Base-by-base conservation (phyloP, 805 yeast genomes). In the Maudiozyma barnettii region DNA sequence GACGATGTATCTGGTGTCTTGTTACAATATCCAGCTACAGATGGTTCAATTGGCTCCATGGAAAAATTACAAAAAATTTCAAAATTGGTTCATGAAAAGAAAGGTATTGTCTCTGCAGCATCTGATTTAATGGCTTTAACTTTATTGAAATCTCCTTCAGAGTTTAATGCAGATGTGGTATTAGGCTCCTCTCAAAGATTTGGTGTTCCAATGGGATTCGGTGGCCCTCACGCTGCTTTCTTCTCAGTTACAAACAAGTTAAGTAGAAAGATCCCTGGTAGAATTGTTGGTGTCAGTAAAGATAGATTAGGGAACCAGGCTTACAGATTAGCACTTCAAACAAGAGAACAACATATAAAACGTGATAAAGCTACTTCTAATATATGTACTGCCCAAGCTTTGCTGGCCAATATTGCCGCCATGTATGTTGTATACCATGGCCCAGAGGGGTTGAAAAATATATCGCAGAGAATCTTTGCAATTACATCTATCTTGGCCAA, bases 161-260 rank as follows among this genome's bases (percentile, higher is more conserved):
- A 77, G 38, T 86, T 84, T 58, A 89, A 88, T 47, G 98, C 98
- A 39, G 99, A 93, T 64, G 84, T 93, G 44, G 96, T 84, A 1
- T 71, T 93, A 41, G 99, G 99, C 43, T 79, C 89, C 8, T 77
- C 97, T 4, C 99, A 93, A 73, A 76, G 99, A 66, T 88, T 93
- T 58, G 99, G 99, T 60, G 97, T 91, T 37, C 98, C 99, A 47
- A 78, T 91, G 72, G 99, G 98, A 6, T 93, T 81, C 63, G 99
- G 99, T 60, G 99, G 99, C 19, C 99, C 99, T 3, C 99, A 93
- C 66, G 98, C 99, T 42, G 99, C 96, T 0, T 93, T 87, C 69
- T 90, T 93, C 58, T 87, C 98, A 8, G 95, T 91, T 38, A 75
- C 79, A n/a, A 78, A 81, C 50, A 75, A 79, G 47, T 74, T 84